A percentile compares a stretch with the other conserved stretches of the same genome.
These are phyloP conservation scores for Chaetomium tenue DNA, from an alignment of 495 filamentous ascomycete species.

Conservation along the genomic window DNA sequence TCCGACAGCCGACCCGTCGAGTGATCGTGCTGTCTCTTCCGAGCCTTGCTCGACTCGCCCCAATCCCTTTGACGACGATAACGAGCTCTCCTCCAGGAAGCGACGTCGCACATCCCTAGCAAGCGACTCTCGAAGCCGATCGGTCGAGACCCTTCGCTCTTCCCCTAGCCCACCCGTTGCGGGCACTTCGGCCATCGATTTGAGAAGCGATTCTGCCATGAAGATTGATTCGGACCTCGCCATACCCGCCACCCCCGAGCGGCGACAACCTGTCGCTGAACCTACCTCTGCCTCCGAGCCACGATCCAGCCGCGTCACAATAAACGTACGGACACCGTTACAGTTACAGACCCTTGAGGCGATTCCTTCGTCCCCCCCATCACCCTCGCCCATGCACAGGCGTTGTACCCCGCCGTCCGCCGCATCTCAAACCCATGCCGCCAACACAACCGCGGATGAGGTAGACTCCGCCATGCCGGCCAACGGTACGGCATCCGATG, in stretches of 20 bases:
- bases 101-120: constrained; percentile 49
- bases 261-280: constrained; percentile 27
- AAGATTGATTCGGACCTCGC: constrained; percentile 43
- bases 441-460: constrained; percentile 45
- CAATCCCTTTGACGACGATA: constrained; percentile 57
- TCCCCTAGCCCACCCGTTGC: constrained; percentile 27
- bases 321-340: constrained; percentile 50
- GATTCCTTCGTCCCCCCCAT: constrained; percentile 48
- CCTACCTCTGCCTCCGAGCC: constrained; percentile 36
- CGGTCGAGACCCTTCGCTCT: constrained; percentile 40
- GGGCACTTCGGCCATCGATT: constrained; percentile 26
- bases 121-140: constrained; percentile 43
- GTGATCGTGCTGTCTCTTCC: constrained; percentile 58
- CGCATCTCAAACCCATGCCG: constrained; percentile 27
- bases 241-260: constrained; percentile 43
- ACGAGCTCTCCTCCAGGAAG: constrained; percentile 52
- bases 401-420: constrained; percentile 25
- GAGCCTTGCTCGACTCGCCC: constrained; percentile 58
- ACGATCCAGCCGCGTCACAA: constrained; percentile 52
- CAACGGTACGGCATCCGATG: constrained; percentile 27
- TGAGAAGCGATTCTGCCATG: constrained; percentile 39
- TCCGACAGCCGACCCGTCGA: constrained; percentile 49
- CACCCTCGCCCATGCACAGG: constrained; percentile 40
- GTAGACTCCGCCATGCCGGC: constrained; percentile 41
- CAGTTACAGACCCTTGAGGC: constrained; percentile 35